A percentile compares a stretch with the other conserved stretches of the same genome.
These are phyloP conservation scores for Hydrangea macrophylla DNA, from an alignment of 148 eudicot species.

Conservation along the genomic window DNA sequence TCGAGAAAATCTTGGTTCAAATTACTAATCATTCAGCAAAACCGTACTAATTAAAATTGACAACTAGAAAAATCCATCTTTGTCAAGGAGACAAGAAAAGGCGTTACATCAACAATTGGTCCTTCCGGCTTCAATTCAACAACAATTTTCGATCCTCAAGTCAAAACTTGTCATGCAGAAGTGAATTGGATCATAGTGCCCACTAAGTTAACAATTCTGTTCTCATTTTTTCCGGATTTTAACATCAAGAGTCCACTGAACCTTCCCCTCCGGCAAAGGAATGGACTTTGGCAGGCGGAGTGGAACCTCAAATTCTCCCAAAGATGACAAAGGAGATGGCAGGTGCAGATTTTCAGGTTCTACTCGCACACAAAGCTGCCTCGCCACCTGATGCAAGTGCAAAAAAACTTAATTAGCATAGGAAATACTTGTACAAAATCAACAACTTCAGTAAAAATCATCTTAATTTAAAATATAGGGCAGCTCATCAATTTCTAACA, in stretches of 20 bases:
- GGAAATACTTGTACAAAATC: neutral
- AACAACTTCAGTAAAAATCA: neutral
- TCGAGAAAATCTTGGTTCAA: no score
- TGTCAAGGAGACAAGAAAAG: neutral
- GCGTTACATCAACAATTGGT: neutral
- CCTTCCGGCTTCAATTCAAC: neutral
- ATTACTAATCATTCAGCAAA: no score
- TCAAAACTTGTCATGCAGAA: neutral
- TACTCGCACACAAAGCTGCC: conserved; percentile 62
- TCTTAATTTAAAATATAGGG: neutral
- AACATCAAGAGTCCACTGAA: conserved; percentile 63
- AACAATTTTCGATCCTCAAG: neutral
- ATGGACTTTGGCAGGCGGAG: conserved; percentile 76
- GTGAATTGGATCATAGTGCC: neutral
- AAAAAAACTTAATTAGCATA: neutral
- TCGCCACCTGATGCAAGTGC: conserved; percentile 51
- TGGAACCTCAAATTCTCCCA: conserved; percentile 72
- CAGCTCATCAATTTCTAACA: neutral
- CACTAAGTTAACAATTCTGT: neutral
- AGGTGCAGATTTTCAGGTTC: conserved; percentile 69
- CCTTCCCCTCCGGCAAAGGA: conserved; percentile 73
- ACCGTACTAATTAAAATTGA: no score
- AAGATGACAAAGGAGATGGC: conserved; percentile 55
- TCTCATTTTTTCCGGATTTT: conserved; percentile 64
- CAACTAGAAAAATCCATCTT: neutral